These are phyloP conservation scores for Pisolithus microcarpus DNA, from an alignment of 768 basidiomycete species.

Conservation along the genomic window DNA sequence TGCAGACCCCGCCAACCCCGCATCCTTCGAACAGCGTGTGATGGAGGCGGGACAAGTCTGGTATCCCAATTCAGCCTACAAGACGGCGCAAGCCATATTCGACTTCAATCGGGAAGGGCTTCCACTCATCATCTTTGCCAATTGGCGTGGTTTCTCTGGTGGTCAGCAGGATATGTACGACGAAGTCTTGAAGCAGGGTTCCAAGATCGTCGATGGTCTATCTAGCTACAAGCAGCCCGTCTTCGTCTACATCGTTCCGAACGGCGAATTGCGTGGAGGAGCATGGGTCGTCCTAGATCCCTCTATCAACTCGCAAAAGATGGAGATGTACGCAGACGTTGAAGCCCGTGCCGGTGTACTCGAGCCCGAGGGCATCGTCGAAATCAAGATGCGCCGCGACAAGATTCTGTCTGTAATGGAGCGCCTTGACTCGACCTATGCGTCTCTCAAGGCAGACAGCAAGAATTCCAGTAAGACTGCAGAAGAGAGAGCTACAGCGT, in stretches of 20 bases:
- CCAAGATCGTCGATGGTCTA: conserved; percentile 97
- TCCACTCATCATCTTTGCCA: conserved; percentile 97
- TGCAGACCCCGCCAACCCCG: conserved; percentile 95
- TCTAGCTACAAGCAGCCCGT: conserved; percentile 96
- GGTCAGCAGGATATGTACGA: conserved; percentile 99
- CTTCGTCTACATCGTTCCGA: conserved; percentile 97
- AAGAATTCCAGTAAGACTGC: conserved; percentile 65
- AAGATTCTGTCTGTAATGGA: conserved; percentile 90
- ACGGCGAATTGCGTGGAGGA: conserved; percentile 97
- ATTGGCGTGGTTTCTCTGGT: conserved; percentile 99
- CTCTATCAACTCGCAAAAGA: conserved; percentile 91
- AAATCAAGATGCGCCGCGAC: conserved; percentile 96
- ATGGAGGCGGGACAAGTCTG: conserved; percentile 99
- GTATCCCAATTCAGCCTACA: conserved; percentile 99
- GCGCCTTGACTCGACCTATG: conserved; percentile 80
- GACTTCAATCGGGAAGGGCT: conserved; percentile 97
- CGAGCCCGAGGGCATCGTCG: conserved; percentile 95
- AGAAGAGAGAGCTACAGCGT: conserved; percentile 68
- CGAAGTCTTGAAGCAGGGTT: conserved; percentile 93
- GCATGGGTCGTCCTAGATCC: conserved; percentile 99
- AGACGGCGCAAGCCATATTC: conserved; percentile 98
- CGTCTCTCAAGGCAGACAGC: conserved; percentile 71
- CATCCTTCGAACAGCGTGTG: conserved; percentile 93
- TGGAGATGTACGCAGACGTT: conserved; percentile 99
- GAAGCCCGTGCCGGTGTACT: conserved; percentile 94